Percentiles rank a stretch among this genome's conserved stretches.
Evolutionary conservation across 352 stramenopile genomes (phyloP).

Genomic region (Phytophthora sp.): DNA sequence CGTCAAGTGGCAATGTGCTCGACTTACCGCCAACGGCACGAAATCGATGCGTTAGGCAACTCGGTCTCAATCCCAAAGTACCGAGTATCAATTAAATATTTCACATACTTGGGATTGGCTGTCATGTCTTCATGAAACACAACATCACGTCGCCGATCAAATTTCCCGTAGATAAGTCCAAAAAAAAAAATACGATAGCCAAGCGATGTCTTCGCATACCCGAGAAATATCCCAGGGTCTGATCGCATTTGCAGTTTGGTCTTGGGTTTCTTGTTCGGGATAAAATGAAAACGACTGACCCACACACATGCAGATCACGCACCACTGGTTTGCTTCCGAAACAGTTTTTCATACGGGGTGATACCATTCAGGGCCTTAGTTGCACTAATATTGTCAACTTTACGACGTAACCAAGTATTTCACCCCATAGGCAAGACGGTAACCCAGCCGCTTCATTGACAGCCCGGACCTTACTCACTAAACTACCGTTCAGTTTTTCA

Average conservation of each 20-base stretch:
- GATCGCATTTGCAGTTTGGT: not conserved
- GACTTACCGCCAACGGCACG: not conserved
- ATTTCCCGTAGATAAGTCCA: not conserved
- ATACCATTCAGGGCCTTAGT: not conserved
- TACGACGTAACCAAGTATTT: slow-evolving; percentile 1
- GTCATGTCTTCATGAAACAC: not conserved
- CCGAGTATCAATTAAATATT: not conserved
- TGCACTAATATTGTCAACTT: slow-evolving; percentile 1
- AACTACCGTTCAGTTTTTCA: not conserved
- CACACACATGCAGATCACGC: not conserved
- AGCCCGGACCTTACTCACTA: slow-evolving; percentile 1
- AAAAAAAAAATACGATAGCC: not conserved
- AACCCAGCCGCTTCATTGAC: not conserved
- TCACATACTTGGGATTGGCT: not conserved
- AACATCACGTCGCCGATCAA: not conserved
- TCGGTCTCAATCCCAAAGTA: not conserved
- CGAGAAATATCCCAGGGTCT: not conserved
- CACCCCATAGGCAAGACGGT: not conserved
- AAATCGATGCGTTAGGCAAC: not conserved
- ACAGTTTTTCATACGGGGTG: not conserved
- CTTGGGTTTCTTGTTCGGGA: not conserved
- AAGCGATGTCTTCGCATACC: not conserved
- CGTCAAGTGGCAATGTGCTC: not conserved
- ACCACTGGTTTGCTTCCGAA: not conserved
- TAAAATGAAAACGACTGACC: not conserved